Percentiles rank a stretch among this genome's conserved stretches.
phyloP scores from a whole-genome alignment of 139 green algal genomes.

The Micractinium sp. region DNA sequence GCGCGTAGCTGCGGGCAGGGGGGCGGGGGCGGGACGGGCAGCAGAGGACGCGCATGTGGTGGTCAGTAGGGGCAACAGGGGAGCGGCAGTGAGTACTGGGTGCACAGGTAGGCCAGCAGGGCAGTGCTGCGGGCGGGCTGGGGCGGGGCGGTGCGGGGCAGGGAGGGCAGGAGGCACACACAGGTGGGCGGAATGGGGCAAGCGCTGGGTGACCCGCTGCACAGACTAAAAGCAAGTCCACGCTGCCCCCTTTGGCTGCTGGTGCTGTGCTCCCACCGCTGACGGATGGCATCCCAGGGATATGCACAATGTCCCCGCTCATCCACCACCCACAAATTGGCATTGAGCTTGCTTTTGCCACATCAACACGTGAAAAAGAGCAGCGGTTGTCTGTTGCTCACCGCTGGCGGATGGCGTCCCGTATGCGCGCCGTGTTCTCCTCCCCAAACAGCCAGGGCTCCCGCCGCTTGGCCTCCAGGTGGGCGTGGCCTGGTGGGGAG shows the following conservation, averaged over 20 bases:
- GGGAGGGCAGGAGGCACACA: constrained; percentile 90
- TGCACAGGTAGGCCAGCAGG: not conserved
- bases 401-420: constrained; percentile 83
- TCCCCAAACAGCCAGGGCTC: constrained; percentile 99
- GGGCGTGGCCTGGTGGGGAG: not conserved
- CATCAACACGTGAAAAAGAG: too few species aligned
- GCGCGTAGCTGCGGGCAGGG: constrained; percentile 67
- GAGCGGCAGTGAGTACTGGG: not conserved
- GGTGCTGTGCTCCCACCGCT: too few species aligned
- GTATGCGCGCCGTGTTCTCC: constrained; percentile 77
- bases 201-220: too few species aligned
- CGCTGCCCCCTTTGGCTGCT: too few species aligned
- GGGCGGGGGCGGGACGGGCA: too few species aligned
- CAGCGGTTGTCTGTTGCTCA: too few species aligned
- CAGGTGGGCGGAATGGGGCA: constrained; percentile 81
- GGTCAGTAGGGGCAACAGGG: not conserved
- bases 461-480: constrained; percentile 77
- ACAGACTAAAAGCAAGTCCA: too few species aligned
- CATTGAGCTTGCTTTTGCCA: too few species aligned
- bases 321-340: too few species aligned
- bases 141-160: too few species aligned
- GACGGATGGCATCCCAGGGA: not conserved
- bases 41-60: not conserved
- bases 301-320: too few species aligned
- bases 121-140: not conserved